Percentiles rank a stretch among this genome's conserved stretches.
Conservation (phyloP, 2,329 filamentous ascomycete species). For the Verticillium isaacii region DNA sequence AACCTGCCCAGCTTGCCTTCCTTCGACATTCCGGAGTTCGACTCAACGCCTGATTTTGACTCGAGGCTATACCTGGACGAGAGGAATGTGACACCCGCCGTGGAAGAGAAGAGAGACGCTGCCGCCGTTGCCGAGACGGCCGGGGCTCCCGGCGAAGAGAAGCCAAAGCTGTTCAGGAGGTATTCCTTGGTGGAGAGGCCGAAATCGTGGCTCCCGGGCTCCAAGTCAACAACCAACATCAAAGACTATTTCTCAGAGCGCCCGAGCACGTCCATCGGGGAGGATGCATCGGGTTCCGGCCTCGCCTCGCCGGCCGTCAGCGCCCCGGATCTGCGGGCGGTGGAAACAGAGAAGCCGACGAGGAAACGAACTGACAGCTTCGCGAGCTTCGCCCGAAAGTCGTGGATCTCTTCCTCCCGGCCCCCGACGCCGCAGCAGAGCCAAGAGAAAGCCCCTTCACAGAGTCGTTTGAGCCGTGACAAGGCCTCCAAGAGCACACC, state of each 20-base stretch:
- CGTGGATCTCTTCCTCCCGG: slow-evolving; percentile 46
- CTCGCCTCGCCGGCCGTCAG: not conserved
- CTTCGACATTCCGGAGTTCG: slow-evolving; percentile 50
- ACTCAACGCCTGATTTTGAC: slow-evolving; percentile 44
- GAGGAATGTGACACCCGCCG: not conserved
- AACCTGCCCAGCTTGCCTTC: slow-evolving; percentile 30
- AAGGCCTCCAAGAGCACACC: slow-evolving; percentile 16
- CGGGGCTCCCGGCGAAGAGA: slow-evolving; percentile 20
- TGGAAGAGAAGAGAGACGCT: not conserved
- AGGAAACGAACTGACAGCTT: slow-evolving; percentile 35
- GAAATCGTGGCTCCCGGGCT: slow-evolving; percentile 47
- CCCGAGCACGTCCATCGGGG: slow-evolving; percentile 10
- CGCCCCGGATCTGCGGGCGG: slow-evolving; percentile 3
- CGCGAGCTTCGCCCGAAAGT: slow-evolving; percentile 43
- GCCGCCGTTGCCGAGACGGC: slow-evolving; percentile 3
- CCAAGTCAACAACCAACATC: slow-evolving; percentile 35
- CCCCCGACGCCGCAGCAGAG: slow-evolving; percentile 38
- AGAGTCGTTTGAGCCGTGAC: not conserved
- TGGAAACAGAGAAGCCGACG: not conserved
- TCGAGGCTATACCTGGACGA: slow-evolving; percentile 35
- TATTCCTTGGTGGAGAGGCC: slow-evolving; percentile 44
- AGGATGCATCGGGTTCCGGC: slow-evolving; percentile 6
- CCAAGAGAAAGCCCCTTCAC: not conserved
- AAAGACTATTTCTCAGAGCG: slow-evolving; percentile 21
- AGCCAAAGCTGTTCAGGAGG: slow-evolving; percentile 29